Base-by-base conservation (phyloP, 331 rosid genomes). In the Rhamnella rubrinervis region DNA sequence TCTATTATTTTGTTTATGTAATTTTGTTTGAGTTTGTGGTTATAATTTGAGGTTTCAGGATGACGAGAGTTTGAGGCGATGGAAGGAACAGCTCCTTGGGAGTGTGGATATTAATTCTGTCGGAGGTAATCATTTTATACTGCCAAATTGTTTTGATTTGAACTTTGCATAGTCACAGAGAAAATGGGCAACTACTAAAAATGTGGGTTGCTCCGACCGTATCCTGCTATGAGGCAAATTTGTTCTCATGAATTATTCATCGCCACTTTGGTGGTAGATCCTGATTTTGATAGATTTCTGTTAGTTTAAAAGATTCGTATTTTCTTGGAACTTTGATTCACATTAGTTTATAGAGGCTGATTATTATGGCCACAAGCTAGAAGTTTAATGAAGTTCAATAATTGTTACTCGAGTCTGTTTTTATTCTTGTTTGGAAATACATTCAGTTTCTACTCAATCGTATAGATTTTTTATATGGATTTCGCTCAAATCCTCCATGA, bases 1-100 rank as follows among this genome's bases (percentile, higher is more conserved):
- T 55, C 44, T 46, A 64, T 14, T 21, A 4, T 46, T 74, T 38
- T 67, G 4, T 76, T 49, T 66, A 1, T 59, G 28, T 75, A 55
- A 62, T 35, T 31, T 70, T 31, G n/a, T 59, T 39, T 57, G 23
- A 23, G 7, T 77, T 51, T 41, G 7, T 76, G 69, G 62, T 6
- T 14, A 12, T 78, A 14, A 12, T 52, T 70, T 71, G 83, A 59
- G 57, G 65, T 16, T 50, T 73, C 72, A 91, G 97, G 97, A 95
- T 77, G 97, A 95, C 58, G 97, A 91, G 79, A 95, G 99, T 85
- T 76, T 95, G 69, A 81, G 96, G 83, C 86, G 90, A 80, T 95
- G 99, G 99, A 95, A 91, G 85, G 97, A 95, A 69, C 99, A 95
- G 82, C 97, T 95, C 82, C 96, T 95, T 78, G 99, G 97, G 81